Evolutionary conservation across 768 basidiomycete species (phyloP).

Genomic region (Mycena haematopus): DNA sequence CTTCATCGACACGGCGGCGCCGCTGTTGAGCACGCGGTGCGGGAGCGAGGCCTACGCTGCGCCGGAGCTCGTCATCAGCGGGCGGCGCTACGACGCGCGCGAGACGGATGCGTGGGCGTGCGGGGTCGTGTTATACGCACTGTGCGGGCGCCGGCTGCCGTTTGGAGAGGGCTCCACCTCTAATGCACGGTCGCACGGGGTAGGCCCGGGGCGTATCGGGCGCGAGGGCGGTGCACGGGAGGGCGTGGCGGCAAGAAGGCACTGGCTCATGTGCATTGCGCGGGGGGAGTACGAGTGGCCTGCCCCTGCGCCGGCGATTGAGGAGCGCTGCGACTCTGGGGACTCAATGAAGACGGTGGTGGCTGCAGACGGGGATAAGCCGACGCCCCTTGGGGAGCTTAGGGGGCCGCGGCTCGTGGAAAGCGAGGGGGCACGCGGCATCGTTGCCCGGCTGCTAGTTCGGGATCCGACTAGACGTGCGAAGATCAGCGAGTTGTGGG

Average conservation of each 20-base stretch:
- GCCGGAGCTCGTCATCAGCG: constrained; percentile 70
- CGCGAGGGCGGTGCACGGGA: constrained; percentile 33
- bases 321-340: constrained; percentile 9
- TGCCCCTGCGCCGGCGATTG: constrained; percentile 5
- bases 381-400: constrained; percentile 39
- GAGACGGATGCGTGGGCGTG: constrained; percentile 91
- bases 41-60: constrained; percentile 91
- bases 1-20: constrained; percentile 71
- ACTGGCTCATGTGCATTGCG: constrained; percentile 81
- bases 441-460: constrained; percentile 70
- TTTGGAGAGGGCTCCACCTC: constrained; percentile 63
- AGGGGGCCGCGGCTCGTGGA: constrained; percentile 45
- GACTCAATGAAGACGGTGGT: constrained; percentile 15
- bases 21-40: constrained; percentile 78
- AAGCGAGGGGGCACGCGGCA: constrained; percentile 53
- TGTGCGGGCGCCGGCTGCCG: constrained; percentile 73
- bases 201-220: constrained; percentile 40
- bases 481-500: constrained; percentile 69
- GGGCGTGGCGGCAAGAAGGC: constrained; percentile 49
- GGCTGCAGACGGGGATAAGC: constrained; percentile 10
- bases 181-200: constrained; percentile 33
- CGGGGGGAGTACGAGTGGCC: constrained; percentile 84
- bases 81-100: constrained; percentile 72
- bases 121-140: constrained; percentile 85
- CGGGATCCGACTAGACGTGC: constrained; percentile 73